A percentile compares a stretch with the other conserved stretches of the same genome.
These are phyloP conservation scores for Exsudoporus frostii DNA, from an alignment of 768 basidiomycete species.

Conservation along the genomic window DNA sequence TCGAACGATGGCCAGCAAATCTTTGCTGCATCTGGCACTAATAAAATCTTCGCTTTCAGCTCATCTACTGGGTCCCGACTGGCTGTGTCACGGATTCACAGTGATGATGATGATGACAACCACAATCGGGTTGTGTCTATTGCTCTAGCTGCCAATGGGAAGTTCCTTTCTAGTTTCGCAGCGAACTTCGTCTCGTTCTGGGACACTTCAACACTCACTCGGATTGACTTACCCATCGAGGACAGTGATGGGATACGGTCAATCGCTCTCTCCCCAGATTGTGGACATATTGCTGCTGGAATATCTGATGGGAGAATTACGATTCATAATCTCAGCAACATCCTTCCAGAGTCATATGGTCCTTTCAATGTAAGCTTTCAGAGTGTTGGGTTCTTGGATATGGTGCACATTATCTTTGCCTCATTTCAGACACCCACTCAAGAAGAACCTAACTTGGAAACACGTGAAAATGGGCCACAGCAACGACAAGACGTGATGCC, in stretches of 20 bases:
- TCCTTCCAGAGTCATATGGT: neutral
- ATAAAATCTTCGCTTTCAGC: neutral
- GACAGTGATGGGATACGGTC: neutral
- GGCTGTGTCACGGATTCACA: neutral
- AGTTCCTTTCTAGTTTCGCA: neutral
- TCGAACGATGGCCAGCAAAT: neutral
- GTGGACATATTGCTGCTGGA: neutral
- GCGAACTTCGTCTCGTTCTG: neutral
- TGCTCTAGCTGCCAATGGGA: neutral
- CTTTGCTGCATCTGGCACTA: neutral
- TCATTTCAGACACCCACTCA: no score
- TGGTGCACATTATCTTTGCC: no score
- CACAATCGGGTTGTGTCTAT: neutral
- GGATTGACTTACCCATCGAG: neutral
- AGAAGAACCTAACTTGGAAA: no score
- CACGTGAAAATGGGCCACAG: neutral
- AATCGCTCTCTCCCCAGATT: neutral
- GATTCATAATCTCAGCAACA: neutral
- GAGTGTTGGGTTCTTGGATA: no score
- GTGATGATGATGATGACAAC: no score
- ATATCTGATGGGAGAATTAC: neutral
- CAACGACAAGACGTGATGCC: neutral
- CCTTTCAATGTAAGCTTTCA: neutral
- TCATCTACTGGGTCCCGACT: neutral
- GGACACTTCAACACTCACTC: neutral